Evolutionary conservation across 2,329 filamentous ascomycete species (phyloP), one percentile per base, ranked within the genome.

Genomic region (Rhexocercosporidium sp.): DNA sequence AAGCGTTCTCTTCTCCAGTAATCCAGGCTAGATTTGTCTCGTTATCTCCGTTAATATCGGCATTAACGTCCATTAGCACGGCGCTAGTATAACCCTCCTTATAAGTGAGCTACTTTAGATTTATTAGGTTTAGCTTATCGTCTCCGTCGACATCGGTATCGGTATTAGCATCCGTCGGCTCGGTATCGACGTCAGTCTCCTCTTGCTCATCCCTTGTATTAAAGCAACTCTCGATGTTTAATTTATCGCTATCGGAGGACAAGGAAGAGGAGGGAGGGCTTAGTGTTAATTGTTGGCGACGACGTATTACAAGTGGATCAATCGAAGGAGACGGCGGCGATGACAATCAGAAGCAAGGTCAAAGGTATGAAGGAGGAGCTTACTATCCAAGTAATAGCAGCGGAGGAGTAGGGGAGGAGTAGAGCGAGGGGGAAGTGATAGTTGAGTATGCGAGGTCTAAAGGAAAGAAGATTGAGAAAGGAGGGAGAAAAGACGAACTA

Each of bases 401-500:
- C 59, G 29, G 29, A 31, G 41, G n/a, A 18, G n/a, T n/a, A 41
- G 53, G 59, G 37, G 62, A 61, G 64, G 65, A 60, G 37, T 62
- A 37, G n/a, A n/a, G n/a, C n/a, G 62, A 65, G 62, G n/a, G 65
- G 49, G 3, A 14, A 31, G 46, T 60, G 29, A 62, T 67, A 20
- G 66, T 68, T 70, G 56, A 70, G 63, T 51, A 66, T 67, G 39
- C 64, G 68, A 68, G 56, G 59, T 62, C 62, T 66, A 31, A 56
- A 51, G 66, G 63, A 70, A 31, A 68, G 68, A 65, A 47, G 56
- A 70, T 56, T 59, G 64, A 53, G 51, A 66, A 69, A 64, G 62
- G 62, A 64, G 59, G 44, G 64, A 60, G 25, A 46, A 65, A 44
- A 56, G 67, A 71, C 49, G 49, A 53, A 53, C 7, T 2, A 27